These are phyloP conservation scores for Colletotrichum sp. DNA, from an alignment of 2,329 filamentous ascomycete genomes.

Conservation along the genomic window DNA sequence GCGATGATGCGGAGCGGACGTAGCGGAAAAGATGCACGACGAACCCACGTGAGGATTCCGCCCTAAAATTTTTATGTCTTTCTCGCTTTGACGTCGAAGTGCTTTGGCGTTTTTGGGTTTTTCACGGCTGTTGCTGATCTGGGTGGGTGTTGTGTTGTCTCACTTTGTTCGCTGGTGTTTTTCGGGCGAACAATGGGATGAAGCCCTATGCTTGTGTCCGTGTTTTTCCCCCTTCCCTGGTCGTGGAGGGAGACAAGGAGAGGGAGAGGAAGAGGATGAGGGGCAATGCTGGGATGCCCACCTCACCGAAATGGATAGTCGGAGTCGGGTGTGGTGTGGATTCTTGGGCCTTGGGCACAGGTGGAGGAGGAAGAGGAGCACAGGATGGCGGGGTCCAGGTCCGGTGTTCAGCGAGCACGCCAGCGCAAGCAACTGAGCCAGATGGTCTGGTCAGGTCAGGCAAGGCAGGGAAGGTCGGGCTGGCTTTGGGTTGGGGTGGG, in stretches of 20 bases:
- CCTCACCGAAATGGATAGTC: conserved; percentile 3
- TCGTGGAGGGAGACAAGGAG: background rate
- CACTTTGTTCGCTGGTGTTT: conserved; percentile 18
- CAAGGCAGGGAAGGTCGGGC: background rate
- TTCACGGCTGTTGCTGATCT: background rate
- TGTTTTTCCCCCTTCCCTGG: background rate
- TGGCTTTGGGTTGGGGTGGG: conserved; percentile 3
- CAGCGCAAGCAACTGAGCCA: background rate
- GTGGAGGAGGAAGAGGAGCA: background rate
- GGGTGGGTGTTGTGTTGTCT: conserved; percentile 5
- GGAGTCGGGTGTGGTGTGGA: conserved; percentile 6
- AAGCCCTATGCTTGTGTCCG: background rate
- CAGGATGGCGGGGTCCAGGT: conserved; percentile 15
- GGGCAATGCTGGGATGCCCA: conserved; percentile 8
- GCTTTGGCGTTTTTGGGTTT: conserved; percentile 12
- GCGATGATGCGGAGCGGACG: conserved; percentile 2
- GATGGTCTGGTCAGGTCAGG: background rate
- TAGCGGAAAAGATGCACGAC: conserved; percentile 11
- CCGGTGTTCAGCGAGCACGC: background rate
- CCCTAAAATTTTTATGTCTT: background rate
- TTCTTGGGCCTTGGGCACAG: background rate
- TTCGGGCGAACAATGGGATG: background rate
- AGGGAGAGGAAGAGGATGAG: conserved; percentile 22
- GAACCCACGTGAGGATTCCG: conserved; percentile 18
- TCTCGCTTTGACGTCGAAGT: conserved; percentile 5